A percentile compares a stretch with the other conserved stretches of the same genome.
phyloP scores from a whole-genome alignment of 2,329 filamentous ascomycete genomes.

The Ophiognomonia clavigignenti-juglandacearum region DNA sequence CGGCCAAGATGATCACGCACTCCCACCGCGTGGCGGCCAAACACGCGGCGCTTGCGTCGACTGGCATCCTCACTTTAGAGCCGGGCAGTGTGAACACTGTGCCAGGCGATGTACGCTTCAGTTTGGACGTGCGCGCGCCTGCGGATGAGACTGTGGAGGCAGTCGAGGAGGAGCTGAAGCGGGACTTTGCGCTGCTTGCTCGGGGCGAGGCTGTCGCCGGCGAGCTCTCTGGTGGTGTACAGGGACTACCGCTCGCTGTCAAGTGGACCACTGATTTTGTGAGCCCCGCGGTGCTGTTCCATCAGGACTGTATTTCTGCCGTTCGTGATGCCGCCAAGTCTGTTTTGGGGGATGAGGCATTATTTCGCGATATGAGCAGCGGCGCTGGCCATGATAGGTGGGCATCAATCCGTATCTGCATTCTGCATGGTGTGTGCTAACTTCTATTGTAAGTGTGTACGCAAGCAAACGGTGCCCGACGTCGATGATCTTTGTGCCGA shows the following conservation, averaged over 20 bases:
- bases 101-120: conserved; percentile 62
- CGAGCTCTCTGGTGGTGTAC: conserved; percentile 19
- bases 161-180: conserved; percentile 52
- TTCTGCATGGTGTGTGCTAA: no score
- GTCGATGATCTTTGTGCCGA: conserved; percentile 64
- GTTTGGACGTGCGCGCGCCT: conserved; percentile 60
- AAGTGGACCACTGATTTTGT: conserved; percentile 58
- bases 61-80: conserved; percentile 60
- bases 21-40: conserved; percentile 58
- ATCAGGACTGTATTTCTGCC: conserved; percentile 61
- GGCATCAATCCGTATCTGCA: no score
- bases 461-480: conserved; percentile 55
- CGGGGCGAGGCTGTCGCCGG: conserved; percentile 47
- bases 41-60: conserved; percentile 59
- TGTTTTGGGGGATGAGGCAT: conserved; percentile 47
- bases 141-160: conserved; percentile 50
- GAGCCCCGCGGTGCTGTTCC: conserved; percentile 58
- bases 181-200: conserved; percentile 56
- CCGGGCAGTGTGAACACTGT: conserved; percentile 72
- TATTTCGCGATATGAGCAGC: conserved; percentile 32
- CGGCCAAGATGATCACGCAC: conserved; percentile 62
- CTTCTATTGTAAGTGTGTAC: no score
- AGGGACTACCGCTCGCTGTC: conserved; percentile 40
- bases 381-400: conserved; percentile 43
- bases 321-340: conserved; percentile 56